Evolutionary conservation across 257 asterid genomes (phyloP), one percentile per base, ranked within the genome.

Genomic region (Ajuga chamaepitys): DNA sequence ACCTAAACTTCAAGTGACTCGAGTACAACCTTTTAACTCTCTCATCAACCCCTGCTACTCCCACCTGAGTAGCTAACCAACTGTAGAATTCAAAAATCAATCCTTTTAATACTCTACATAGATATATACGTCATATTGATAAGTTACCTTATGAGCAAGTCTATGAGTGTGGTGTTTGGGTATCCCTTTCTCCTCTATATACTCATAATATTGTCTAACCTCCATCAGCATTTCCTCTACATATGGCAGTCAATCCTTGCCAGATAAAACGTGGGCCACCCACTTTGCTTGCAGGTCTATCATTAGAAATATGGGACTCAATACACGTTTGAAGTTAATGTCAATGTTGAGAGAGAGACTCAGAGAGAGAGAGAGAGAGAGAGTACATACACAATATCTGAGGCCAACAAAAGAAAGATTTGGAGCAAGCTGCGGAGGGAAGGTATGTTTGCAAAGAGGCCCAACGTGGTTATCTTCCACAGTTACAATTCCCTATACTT

Each of bases 361-460:
- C 34, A 28, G 34, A 2, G 5, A 5, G 7, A 30, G 7, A n/a
- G 40, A 24, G 20, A 24, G 10, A 10, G 28, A 44, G 18, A 26
- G 26, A 67, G 14, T 16, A 34, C 67, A 57, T 13, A 68, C 73
- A 66, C 2, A 3, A 55, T 47, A 53, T 32, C 87, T 60, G 48
- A 83, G 56, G 45, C 94, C 91, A 13, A 88, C 68, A 34, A 88
- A 85, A 8, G 90, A 81, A 51, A 88, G 86, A 16, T 11, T 20
- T 0, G 95, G 95, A 60, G 88, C 86, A 58, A 83, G 77, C 56
- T 71, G 30, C 16, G 95, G 87, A 13, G 95, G 83, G 46, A 88
- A 88, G 10, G 75, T 42, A 48, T 88, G 94, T 32, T 81, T 85
- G 78, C 81, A 88, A 20, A 88, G 81, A 34, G 81, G 88, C 16